Percentiles rank a stretch among this genome's conserved stretches.
These are phyloP conservation scores for Pyrenophora seminiperda DNA, from an alignment of 2,329 filamentous ascomycete genomes.

Conservation along the genomic window DNA sequence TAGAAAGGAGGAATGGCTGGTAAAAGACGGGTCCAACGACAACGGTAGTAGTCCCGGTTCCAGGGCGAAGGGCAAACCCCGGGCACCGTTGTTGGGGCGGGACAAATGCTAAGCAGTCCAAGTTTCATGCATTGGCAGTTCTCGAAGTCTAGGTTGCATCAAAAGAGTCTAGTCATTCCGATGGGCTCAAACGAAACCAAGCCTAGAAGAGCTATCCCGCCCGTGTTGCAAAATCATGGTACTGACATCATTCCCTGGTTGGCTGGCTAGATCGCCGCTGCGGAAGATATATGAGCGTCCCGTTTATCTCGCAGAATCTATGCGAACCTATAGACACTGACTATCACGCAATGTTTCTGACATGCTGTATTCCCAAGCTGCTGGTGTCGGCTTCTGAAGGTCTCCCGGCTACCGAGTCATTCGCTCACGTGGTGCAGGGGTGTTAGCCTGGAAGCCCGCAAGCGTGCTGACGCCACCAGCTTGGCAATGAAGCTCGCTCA, in stretches of 20 bases:
- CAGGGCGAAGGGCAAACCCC: constrained; percentile 7
- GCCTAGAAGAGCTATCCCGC: constrained; percentile 22
- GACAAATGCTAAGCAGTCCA: constrained; percentile 15
- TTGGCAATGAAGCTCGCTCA: constrained; percentile 17
- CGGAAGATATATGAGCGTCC: too few relatives aligned
- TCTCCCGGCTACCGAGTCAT: constrained; percentile 18
- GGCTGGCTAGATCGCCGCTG: too few relatives aligned
- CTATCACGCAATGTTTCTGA: constrained; percentile 2
- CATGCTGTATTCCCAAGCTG: too few relatives aligned
- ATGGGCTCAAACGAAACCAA: constrained; percentile 19
- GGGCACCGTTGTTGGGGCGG: constrained; percentile 21
- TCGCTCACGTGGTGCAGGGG: constrained; percentile 18
- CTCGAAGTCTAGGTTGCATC: constrained; percentile 22
- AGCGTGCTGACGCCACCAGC: constrained; percentile 13
- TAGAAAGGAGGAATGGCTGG: constrained; percentile 20
- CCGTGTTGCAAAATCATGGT: constrained; percentile 12
- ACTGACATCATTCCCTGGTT: too few relatives aligned
- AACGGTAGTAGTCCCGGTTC: constrained; percentile 6
- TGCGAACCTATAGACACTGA: neutral
- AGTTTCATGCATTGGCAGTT: constrained; percentile 24
- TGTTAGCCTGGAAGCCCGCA: constrained; percentile 2
- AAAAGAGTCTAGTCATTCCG: constrained; percentile 18
- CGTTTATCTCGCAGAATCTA: neutral
- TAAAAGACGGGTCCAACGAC: constrained; percentile 6
- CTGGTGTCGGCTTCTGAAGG: neutral